Base-by-base conservation (phyloP, 805 yeast species). In the Nakazawaea siamensis region DNA sequence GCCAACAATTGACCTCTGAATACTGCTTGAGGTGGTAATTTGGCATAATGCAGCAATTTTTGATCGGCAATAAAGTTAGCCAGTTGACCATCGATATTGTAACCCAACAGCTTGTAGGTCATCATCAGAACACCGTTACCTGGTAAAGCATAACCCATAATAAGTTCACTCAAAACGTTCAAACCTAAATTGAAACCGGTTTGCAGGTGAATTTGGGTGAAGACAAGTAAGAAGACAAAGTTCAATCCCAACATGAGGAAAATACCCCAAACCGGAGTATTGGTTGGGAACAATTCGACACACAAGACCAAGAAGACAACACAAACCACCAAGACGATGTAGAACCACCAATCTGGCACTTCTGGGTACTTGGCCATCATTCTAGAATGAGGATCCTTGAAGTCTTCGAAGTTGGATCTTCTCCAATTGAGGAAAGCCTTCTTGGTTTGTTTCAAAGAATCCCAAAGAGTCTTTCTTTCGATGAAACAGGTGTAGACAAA, bases 81-180 rank as follows among this genome's bases (percentile, higher is more conserved):
- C 8, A 83, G 80, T 52, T 76, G 83, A 21, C 70, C 68, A 48
- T 74, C 79, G 42, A 76, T 72, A 47, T 74, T 76, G 34, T 73
- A 70, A 29, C 76, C 77, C 31, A 60, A 64, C 1, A 71, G 66
- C 40, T 73, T 72, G 38, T 72, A 49, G 11, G 69, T 57, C 62
- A 68, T 70, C 36, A 72, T 51, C 4, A 78, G 79, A 30, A 58
- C 49, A 18, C 75, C 76, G 37, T 72, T 69, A 32, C 76, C 75
- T 15, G 75, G 74, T 24, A 69, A 47, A 3, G 76, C 73, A 45
- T 72, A 70, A 19, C 79, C 77, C 33, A 70, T 56, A 39, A 75
- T 68, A 46, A 75, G 60, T 50, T 73, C 77, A 34, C 68, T 73
- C 40, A 75, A 52, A 7, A 70, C 73, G 41, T 71, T 68, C 37